Percentiles rank a stretch among this genome's conserved stretches.
These are phyloP conservation scores for Fragilaria radians DNA, from an alignment of 108 stramenopile genomes.

Conservation along the genomic window DNA sequence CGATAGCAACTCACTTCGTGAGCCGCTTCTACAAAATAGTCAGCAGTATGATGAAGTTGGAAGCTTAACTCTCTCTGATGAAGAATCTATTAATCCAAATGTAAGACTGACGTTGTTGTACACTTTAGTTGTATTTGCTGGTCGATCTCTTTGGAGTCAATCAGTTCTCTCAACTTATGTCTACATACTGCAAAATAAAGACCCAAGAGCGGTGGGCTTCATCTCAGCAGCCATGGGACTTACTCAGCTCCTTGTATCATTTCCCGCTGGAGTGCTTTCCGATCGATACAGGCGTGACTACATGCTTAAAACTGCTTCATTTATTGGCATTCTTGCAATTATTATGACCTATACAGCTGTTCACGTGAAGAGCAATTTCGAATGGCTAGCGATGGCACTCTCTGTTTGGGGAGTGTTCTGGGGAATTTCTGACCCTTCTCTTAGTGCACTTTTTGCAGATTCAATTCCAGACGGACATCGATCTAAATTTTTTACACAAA, in stretches of 20 bases:
- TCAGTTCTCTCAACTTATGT: constrained; percentile 38
- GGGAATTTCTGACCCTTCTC: constrained; percentile 36
- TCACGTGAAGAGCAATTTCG: constrained; percentile 8
- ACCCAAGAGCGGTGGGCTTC: constrained; percentile 35
- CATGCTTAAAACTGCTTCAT: constrained; percentile 21
- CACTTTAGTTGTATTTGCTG: constrained; percentile 31
- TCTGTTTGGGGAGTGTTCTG: constrained; percentile 38
- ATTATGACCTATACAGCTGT: constrained; percentile 15
- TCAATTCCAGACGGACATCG: constrained; percentile 33
- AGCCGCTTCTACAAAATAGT: neutral
- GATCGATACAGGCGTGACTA: constrained; percentile 38
- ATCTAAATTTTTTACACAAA: constrained; percentile 22
- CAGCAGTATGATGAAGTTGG: neutral
- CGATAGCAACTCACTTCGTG: neutral
- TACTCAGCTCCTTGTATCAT: constrained; percentile 22
- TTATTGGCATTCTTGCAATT: constrained; percentile 24
- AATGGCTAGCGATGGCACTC: constrained; percentile 19
- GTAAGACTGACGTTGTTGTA: constrained; percentile 13
- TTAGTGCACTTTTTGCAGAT: constrained; percentile 48
- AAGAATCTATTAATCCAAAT: constrained; percentile 5
- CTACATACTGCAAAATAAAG: constrained; percentile 18
- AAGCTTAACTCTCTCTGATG: neutral
- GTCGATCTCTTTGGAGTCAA: constrained; percentile 46
- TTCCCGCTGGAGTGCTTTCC: constrained; percentile 38
- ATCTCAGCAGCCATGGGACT: constrained; percentile 49